Evolutionary conservation across 2,329 filamentous ascomycete species (phyloP), one percentile per base, ranked within the genome.

Genomic region (Fusarium camptoceras): DNA sequence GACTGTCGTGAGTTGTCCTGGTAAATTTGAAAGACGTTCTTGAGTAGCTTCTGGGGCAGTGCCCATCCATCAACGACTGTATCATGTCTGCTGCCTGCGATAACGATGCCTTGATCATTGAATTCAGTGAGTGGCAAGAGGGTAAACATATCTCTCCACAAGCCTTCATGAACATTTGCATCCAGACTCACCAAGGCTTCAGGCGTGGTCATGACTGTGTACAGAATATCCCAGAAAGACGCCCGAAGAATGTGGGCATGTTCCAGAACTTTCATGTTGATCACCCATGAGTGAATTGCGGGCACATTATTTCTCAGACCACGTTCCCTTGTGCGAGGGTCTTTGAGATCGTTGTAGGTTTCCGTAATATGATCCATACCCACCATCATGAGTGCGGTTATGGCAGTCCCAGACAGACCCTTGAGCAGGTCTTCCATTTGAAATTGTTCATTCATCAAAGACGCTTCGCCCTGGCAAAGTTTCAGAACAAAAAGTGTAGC

Each of bases 81-180:
- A 37, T 76, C 57, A 59, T 78, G 74, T 25, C 78, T 77, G 28
- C 70, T 76, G 6, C 78, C 78, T 18, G 75, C 34, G 48, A 83
- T 71, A 25, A 88, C 66, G 11, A 87, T 76, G 0, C 90, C 90
- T 15, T 76, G 72, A 53, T 83, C 81, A 71, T 89, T 85, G 70
- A 92, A 88, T 63, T 90, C 88, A 25, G 82, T 81, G 1, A 92
- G 79, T 2, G 90, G 89, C 10, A 92, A 80, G 4, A 92, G 79
- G 2, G 84, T 83, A 68, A 91, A 91, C 76, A 90, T 79, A 22
- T 80, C 81, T 58, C 83, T 81, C 90, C 90, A 92, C 6, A 86
- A 73, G 12, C 76, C 76, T 76, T 92, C 90, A 51, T 90, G 83
- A 2, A 77, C 73, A 18, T 80, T 78, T 10, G 82, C 83, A 70